phyloP scores from a whole-genome alignment of 352 stramenopile genomes.

The Phytophthora agathidicida region DNA sequence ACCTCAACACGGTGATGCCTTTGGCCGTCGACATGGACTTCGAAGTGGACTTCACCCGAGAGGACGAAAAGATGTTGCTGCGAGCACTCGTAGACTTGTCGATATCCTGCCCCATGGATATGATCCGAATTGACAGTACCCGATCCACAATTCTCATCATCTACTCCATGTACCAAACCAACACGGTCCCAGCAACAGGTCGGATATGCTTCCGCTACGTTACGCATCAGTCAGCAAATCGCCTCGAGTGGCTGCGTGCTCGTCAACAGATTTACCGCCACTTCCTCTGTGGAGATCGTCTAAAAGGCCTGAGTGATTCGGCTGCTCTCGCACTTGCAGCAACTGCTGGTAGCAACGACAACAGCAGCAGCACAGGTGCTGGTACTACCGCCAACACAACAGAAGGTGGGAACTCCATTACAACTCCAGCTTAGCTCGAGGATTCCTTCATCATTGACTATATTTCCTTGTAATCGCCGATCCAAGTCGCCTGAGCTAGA shows the following conservation, averaged over 20 bases:
- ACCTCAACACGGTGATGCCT: conserved; percentile 67
- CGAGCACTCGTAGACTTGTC: conserved; percentile 68
- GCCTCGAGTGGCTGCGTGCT: conserved; percentile 48
- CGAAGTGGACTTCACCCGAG: conserved; percentile 67
- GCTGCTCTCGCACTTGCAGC: conserved; percentile 16
- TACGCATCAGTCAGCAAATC: conserved; percentile 44
- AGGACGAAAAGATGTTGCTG: conserved; percentile 70
- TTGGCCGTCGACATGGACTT: conserved; percentile 73
- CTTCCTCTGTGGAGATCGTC: conserved; percentile 58
- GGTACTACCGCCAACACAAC: conserved; percentile 2
- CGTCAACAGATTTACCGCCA: conserved; percentile 53
- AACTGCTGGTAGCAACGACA: conserved; percentile 12
- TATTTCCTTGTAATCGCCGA: conserved; percentile 18
- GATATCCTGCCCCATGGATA: conserved; percentile 66
- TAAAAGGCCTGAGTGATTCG: conserved; percentile 35
- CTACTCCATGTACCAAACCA: conserved; percentile 83
- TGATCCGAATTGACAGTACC: conserved; percentile 75
- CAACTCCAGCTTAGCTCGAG: conserved; percentile 12
- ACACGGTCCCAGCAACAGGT: conserved; percentile 52
- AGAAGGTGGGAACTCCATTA: conserved; percentile 6
- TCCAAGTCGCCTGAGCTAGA: conserved; percentile 42
- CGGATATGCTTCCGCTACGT: conserved; percentile 73
- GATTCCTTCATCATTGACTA: conserved; percentile 11
- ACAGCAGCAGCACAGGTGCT: neutral
- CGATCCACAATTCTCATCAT: conserved; percentile 69